Evolutionary conservation across 2,329 filamentous ascomycete genomes (phyloP).

Genomic region (Fusarium phyllophilum): DNA sequence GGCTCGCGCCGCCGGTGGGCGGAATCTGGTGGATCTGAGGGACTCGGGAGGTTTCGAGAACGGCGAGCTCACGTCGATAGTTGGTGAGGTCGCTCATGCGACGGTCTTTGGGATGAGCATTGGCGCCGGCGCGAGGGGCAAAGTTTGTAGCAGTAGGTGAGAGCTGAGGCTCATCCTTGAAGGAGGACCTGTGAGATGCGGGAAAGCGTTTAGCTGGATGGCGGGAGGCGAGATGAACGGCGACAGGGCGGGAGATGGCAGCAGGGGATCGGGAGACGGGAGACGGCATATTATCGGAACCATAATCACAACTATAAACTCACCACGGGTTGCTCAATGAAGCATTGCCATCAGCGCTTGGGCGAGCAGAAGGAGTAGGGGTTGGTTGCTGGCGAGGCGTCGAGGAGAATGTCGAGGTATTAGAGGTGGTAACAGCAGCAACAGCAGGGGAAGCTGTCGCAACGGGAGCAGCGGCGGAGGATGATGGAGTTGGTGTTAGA

Average conservation of each 20-base stretch:
- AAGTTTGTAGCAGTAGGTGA: constrained; percentile 61
- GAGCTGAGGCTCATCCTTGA: constrained; percentile 56
- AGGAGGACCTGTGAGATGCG: constrained; percentile 40
- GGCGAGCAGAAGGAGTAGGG: constrained; percentile 27
- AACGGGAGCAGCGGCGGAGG: constrained; percentile 30
- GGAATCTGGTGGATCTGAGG: constrained; percentile 66
- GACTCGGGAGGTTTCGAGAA: constrained; percentile 71
- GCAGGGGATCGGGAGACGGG: constrained; percentile 27
- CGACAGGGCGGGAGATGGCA: constrained; percentile 29
- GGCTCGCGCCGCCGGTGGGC: constrained; percentile 61
- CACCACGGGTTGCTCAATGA: constrained; percentile 42
- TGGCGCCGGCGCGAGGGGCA: constrained; percentile 54
- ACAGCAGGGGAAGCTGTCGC: constrained; percentile 29
- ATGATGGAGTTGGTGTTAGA: constrained; percentile 32
- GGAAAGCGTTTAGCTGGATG: constrained; percentile 35
- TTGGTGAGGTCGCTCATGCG: constrained; percentile 71
- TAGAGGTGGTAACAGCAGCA: constrained; percentile 14
- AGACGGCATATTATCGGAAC: constrained; percentile 21
- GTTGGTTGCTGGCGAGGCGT: constrained; percentile 34
- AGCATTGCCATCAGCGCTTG: constrained; percentile 41
- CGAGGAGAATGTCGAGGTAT: constrained; percentile 21
- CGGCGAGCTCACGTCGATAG: constrained; percentile 77
- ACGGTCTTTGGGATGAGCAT: constrained; percentile 61
- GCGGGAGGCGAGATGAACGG: constrained; percentile 29
- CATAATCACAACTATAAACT: constrained; percentile 23